Evolutionary conservation across 164 flowering plant species (phyloP).

Genomic region (Kalanchoe fedtschenkoi): DNA sequence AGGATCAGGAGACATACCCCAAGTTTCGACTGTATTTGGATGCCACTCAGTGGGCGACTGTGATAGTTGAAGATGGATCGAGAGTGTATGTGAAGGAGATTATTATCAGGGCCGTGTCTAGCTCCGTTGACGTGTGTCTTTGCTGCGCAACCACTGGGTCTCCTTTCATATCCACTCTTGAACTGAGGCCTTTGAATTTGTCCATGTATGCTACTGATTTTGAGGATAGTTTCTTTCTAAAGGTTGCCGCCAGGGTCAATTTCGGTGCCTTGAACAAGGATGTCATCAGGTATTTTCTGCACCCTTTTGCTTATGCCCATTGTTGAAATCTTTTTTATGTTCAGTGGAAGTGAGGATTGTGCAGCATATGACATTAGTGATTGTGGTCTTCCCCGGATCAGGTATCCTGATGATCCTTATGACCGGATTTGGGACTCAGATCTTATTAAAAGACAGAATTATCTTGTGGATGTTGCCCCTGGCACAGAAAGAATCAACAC

Average conservation of each 20-base stretch:
- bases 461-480: slow-evolving; percentile 73
- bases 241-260: slow-evolving; percentile 77
- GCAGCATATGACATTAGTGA: background rate
- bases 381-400: slow-evolving; percentile 14
- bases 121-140: slow-evolving; percentile 58
- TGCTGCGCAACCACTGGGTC: slow-evolving; percentile 84
- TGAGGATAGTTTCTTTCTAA: slow-evolving; percentile 66
- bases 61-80: slow-evolving; percentile 46
- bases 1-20: slow-evolving; percentile 48
- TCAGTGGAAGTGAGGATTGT: background rate
- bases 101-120: slow-evolving; percentile 70
- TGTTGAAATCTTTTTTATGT: background rate
- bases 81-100: slow-evolving; percentile 66
- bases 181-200: slow-evolving; percentile 73
- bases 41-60: slow-evolving; percentile 76
- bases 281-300: slow-evolving; percentile 40
- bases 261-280: slow-evolving; percentile 68
- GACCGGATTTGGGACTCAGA: slow-evolving; percentile 95
- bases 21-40: slow-evolving; percentile 73
- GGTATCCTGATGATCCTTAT: slow-evolving; percentile 97
- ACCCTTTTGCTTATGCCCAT: background rate
- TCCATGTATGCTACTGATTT: slow-evolving; percentile 89
- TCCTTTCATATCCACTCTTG: slow-evolving; percentile 89
- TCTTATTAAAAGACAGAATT: slow-evolving; percentile 62
- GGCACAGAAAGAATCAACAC: slow-evolving; percentile 79